phyloP scores from a whole-genome alignment of 192 early-diverging fungal species.

The Linnemannia elongata region DNA sequence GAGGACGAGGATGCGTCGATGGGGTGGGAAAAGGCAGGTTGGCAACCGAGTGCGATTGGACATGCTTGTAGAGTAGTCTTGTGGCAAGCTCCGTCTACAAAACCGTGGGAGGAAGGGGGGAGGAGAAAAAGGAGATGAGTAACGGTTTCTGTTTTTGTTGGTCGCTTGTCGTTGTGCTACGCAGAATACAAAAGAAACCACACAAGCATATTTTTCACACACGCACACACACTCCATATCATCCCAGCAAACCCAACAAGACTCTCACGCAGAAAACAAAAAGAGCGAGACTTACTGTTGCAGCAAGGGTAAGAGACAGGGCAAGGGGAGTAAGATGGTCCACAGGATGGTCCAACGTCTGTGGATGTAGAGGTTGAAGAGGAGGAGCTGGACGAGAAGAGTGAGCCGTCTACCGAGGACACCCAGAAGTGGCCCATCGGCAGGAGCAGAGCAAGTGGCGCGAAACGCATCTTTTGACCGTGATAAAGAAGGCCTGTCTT shows the following conservation, averaged over 20 bases:
- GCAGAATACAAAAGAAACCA: background rate
- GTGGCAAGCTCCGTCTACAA: constrained; percentile 37
- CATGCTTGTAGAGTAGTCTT: constrained; percentile 39
- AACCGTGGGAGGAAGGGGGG: background rate
- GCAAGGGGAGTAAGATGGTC: constrained; percentile 19
- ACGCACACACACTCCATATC: background rate
- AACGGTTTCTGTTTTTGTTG: background rate
- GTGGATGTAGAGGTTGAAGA: background rate
- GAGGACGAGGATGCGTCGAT: background rate
- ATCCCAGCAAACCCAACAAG: background rate
- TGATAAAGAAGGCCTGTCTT: background rate
- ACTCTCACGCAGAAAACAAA: background rate
- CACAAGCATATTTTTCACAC: background rate
- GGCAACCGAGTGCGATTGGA: constrained; percentile 34
- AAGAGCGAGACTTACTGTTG: constrained; percentile 29
- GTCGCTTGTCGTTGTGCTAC: background rate
- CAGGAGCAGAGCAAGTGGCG: constrained; percentile 11
- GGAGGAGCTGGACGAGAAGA: constrained; percentile 10
- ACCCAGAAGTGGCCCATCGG: constrained; percentile 19
- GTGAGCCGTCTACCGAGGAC: constrained; percentile 18
- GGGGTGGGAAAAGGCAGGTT: constrained; percentile 21
- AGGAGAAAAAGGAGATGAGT: background rate
- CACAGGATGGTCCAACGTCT: constrained; percentile 2
- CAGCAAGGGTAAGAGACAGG: constrained; percentile 35
- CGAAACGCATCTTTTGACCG: constrained; percentile 15